Evolutionary conservation across 2,329 filamentous ascomycete genomes (phyloP), one percentile per base, ranked within the genome.

Genomic region (Neophaeococcomyces aloes): DNA sequence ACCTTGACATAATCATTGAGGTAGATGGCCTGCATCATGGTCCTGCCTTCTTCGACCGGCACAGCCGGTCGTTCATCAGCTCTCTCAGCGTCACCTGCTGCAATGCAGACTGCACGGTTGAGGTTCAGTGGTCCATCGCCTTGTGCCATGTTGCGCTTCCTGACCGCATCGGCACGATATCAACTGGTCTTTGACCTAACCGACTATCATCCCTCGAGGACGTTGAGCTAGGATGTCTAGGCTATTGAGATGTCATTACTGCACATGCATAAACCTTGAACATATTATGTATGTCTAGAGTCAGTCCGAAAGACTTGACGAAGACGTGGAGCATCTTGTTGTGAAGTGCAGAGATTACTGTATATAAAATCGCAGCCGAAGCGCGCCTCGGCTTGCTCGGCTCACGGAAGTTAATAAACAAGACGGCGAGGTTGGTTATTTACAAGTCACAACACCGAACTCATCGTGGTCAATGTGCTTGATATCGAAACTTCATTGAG

Each of bases 1-100:
- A 42, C 39, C 30, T 42, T 42, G 19, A 42, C 31, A 42, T 42
- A 32, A 14, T 35, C 31, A 13, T 27, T 30, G n/a, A 42, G 39
- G 19, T 34, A 30, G 19, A 42, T 29, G 30, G 30, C 39, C 11
- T 35, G 30, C 21, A 42, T 42, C 39, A 42, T 7, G 11, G 10
- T n/a, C 17, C 17, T n/a, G n/a, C n/a, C 30, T 32, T 27, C 30
- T 14, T 41, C 29, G 15, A 5, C 17, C 19, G 29, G n/a, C 21
- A 17, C 29, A 17, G 14, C n/a, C 7, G 14, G 18, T 36, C 7
- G n/a, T 23, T 25, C 14, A 11, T 39, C 37, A 14, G 6, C 14
- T 18, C 17, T 31, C 17, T 39, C 37, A 8, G 37, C 37, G 8
- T 39, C 37, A 14, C 14, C 37, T 27, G 37, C 29, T 23, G 37